Evolutionary conservation across 371 early-diverging fungal genomes (phyloP).

Genomic region (Homolaphlyctis polyrhiza): DNA sequence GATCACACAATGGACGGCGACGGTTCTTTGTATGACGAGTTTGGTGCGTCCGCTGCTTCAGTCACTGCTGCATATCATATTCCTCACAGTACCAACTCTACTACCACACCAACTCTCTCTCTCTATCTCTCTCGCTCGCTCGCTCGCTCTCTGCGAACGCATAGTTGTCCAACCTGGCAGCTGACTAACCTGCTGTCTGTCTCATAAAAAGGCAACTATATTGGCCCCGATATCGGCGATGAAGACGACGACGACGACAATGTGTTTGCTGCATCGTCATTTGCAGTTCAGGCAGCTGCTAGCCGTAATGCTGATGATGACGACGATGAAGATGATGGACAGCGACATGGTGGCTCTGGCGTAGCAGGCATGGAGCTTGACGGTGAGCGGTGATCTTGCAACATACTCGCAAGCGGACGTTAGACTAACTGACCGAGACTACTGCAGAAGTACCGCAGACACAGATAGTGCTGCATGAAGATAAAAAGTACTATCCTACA

Average conservation of each 20-base stretch:
- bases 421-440: not conserved
- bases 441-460: slow-evolving; percentile 36
- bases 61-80: no score
- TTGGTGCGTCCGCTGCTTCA: slow-evolving; percentile 56
- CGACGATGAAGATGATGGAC: slow-evolving; percentile 9
- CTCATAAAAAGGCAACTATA: slow-evolving; percentile 76
- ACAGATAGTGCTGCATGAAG: slow-evolving; percentile 92
- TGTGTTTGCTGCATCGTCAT: not conserved
- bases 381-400: slow-evolving; percentile 11
- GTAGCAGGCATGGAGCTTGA: slow-evolving; percentile 27
- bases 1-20: slow-evolving; percentile 15
- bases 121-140: no score
- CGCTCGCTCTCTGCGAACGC: no score
- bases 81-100: no score
- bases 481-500: slow-evolving; percentile 95
- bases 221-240: slow-evolving; percentile 86
- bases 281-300: not conserved
- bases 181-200: no score
- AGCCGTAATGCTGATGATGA: no score
- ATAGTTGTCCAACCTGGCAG: no score
- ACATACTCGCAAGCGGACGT: not conserved
- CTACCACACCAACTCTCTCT: no score
- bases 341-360: slow-evolving; percentile 8
- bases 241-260: slow-evolving; percentile 56
- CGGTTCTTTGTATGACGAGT: slow-evolving; percentile 91